phyloP scores from a whole-genome alignment of 352 stramenopile species.

The Phytophthora pini region DNA sequence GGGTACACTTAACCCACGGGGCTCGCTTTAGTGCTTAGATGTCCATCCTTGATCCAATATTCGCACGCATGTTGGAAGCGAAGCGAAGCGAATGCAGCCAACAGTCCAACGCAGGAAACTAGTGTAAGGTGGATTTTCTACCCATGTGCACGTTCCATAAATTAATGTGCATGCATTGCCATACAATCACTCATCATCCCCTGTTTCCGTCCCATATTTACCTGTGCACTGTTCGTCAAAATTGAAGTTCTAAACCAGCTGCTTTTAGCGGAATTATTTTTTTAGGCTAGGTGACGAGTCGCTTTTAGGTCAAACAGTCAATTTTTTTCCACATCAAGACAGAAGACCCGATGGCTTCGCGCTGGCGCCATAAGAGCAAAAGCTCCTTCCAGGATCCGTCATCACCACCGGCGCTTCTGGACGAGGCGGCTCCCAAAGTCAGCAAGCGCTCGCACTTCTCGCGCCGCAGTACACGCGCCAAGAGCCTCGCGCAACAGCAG shows the following conservation, averaged over 20 bases:
- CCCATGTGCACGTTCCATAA: slow-evolving; percentile 6
- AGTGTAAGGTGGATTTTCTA: slow-evolving; percentile 28
- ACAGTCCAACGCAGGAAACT: slow-evolving; percentile 17
- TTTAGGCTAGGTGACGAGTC: slow-evolving; percentile 8
- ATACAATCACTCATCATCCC: neutral
- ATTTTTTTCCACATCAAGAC: slow-evolving; percentile 14
- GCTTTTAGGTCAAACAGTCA: neutral
- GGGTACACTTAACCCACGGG: neutral
- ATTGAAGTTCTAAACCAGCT: slow-evolving; percentile 11
- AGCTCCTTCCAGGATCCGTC: slow-evolving; percentile 2
- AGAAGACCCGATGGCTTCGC: slow-evolving; percentile 24
- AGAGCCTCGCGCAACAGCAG: slow-evolving; percentile 11
- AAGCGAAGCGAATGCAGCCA: slow-evolving; percentile 5
- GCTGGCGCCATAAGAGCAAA: slow-evolving; percentile 14
- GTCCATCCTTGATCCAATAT: neutral
- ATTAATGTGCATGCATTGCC: neutral
- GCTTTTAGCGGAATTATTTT: slow-evolving; percentile 7
- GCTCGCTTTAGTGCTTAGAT: too few species aligned
- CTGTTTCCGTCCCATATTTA: slow-evolving; percentile 1
- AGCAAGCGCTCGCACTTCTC: slow-evolving; percentile 26
- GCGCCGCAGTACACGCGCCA: slow-evolving; percentile 16
- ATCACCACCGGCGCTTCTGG: slow-evolving; percentile 32
- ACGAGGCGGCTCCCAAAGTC: slow-evolving; percentile 17
- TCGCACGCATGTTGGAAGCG: slow-evolving; percentile 12
- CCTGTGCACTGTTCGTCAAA: slow-evolving; percentile 2